Base-by-base conservation (phyloP, 2,329 filamentous ascomycete genomes). In the Sporothrix inflata region DNA sequence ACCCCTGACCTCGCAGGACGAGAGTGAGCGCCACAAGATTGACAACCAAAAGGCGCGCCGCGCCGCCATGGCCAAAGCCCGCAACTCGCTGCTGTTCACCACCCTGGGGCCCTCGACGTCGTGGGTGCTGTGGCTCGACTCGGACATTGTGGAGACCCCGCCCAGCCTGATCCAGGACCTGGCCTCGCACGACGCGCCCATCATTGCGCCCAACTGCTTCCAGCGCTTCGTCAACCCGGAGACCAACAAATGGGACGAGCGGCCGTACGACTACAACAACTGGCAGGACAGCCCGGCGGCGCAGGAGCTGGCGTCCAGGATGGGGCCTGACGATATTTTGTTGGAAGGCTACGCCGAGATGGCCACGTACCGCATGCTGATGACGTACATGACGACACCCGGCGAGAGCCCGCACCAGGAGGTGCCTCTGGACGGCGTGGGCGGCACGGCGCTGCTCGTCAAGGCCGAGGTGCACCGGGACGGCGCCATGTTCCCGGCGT, bases 401-500 rank as follows among this genome's bases (percentile, higher is more conserved):
- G 84, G 84, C 71, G 87, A 87, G 19, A 87, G 92, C 76, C 80
- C 82, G 55, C 84, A 88, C 67, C 82, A 86, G 47, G 89, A 92
- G 78, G 88, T 98, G 69, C 86, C 90, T 57, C 86, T 99, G 9
- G 96, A 99, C 79, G 96, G 96, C 67, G 96, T 99, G 3, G 96
- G 96, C 71, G 96, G 96, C 47, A 97, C 95, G 0, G 93, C 94
- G 1, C 84, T 99, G 75, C 84, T 99, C 78, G 96, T 99, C 73
- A 98, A 97, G 84, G 96, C 94, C 1, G 94, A 98, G 73, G 96
- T 99, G 30, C 96, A 99, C 80, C 90, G 96, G 34, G 96, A 99
- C 79, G 96, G 96, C 24, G 95, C 96, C 80, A 99, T 98, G 95
- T 99, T 99, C 83, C 96, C 96, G 21, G 89, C 96, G 0, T 99